These are phyloP conservation scores for Solanum chiquidenum DNA, from an alignment of 257 asterid genomes.

Conservation along the genomic window DNA sequence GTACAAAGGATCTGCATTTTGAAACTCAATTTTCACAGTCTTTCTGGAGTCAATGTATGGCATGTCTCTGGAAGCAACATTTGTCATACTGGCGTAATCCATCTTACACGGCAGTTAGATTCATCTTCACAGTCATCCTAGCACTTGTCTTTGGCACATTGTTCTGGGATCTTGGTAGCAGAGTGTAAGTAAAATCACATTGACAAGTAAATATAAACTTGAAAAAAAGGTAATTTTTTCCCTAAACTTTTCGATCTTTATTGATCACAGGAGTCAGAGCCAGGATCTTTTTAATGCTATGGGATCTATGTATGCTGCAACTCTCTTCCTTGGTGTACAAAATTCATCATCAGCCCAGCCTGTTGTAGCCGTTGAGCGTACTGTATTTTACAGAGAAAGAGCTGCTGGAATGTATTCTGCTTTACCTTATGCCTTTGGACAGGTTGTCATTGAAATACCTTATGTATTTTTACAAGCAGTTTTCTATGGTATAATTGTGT, in stretches of 20 bases:
- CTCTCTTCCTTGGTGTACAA: slow-evolving; percentile 5
- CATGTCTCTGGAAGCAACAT: slow-evolving; percentile 47
- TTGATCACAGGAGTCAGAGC: background rate
- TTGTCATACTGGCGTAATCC: slow-evolving; percentile 59
- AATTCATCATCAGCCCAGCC: slow-evolving; percentile 22
- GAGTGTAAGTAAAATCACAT: slow-evolving; percentile 16
- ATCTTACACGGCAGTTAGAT: slow-evolving; percentile 35
- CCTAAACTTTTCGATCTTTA: slow-evolving; percentile 25
- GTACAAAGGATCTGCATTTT: slow-evolving; percentile 27
- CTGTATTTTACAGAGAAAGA: slow-evolving; percentile 42
- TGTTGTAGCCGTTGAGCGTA: slow-evolving; percentile 31
- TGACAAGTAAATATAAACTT: background rate
- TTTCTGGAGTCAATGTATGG: slow-evolving; percentile 35
- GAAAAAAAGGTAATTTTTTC: background rate
- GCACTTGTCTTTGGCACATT: slow-evolving; percentile 36
- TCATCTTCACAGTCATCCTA: slow-evolving; percentile 20
- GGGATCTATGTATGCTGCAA: slow-evolving; percentile 9
- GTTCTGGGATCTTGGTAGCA: slow-evolving; percentile 54
- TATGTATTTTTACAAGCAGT: too few species aligned
- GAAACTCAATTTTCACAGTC: slow-evolving; percentile 26
- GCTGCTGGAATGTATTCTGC: slow-evolving; percentile 57
- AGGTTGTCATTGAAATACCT: background rate
- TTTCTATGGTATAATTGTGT: too few species aligned
- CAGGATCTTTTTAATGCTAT: background rate
- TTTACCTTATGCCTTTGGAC: slow-evolving; percentile 41